Evolutionary conservation across 2,329 filamentous ascomycete species (phyloP), one percentile per base, ranked within the genome.

Genomic region (Biscogniauxia mediterranea): DNA sequence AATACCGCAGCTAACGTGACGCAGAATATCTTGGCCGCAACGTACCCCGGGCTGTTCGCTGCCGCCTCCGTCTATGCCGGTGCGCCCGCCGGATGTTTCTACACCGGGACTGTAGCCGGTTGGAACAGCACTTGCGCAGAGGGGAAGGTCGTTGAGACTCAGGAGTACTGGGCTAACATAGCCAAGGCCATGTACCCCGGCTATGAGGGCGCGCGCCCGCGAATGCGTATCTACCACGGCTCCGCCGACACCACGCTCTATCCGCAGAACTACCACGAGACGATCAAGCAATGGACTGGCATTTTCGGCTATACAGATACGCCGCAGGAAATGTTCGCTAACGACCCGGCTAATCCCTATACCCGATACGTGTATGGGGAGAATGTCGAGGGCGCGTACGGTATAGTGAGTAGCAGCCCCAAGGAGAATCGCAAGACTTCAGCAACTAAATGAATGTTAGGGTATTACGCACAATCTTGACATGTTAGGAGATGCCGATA

Each of bases 71-170:
- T 71, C 13, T 82, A 79, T 70, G 74, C 79, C 0, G 79, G 80
- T 17, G 77, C 79, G 0, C 74, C 80, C 0, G 76, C 78, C 0
- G 79, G 78, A 1, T 83, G 80, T 69, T 79, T 80, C 50, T 69
- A 74, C 8, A 72, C 77, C 1, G 76, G 76, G 13, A 75, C 73
- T 46, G 72, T 76, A 54, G 73, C 76, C 56, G 76, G 74, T 0
- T 85, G 83, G 82, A 85, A 84, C 73, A 77, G 72, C 52, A 77
- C 77, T 1, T 87, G 84, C 71, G 77, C 83, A 0, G 71, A 75
- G 25, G 83, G 83, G 3, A 72, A 80, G 52, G 69, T 76, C 57
- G 69, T 73, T 56, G 74, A 77, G 21, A 79, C 79, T 0, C 75
- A 79, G 1, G 70, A 78, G 63, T 74, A 80, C 57, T 85, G 83